These are phyloP conservation scores for Paecilomyces niveus DNA, from an alignment of 2,329 filamentous ascomycete species.

Conservation along the genomic window DNA sequence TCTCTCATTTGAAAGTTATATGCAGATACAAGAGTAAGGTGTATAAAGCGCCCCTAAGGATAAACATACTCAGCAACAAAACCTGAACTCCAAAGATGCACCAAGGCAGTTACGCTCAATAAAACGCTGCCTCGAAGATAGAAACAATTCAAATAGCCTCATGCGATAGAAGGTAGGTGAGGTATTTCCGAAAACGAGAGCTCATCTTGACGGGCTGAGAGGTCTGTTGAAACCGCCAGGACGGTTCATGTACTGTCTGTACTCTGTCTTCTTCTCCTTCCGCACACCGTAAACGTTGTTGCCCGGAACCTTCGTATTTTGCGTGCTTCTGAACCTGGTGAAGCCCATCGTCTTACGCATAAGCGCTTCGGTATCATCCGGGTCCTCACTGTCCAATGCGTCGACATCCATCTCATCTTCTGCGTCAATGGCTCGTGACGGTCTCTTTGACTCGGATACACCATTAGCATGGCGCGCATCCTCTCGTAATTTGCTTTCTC, in stretches of 20 bases:
- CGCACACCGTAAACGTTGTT: constrained; percentile 76
- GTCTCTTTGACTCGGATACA: constrained; percentile 11
- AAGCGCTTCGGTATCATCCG: constrained; percentile 54
- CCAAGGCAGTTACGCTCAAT: constrained; percentile 14
- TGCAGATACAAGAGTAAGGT: constrained; percentile 5
- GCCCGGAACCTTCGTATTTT: constrained; percentile 79
- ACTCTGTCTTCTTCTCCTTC: constrained; percentile 92
- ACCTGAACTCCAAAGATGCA: constrained; percentile 24
- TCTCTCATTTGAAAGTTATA: constrained; percentile 1
- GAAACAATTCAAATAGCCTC: neutral
- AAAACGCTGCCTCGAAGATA: constrained; percentile 5
- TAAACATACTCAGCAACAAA: constrained; percentile 3
- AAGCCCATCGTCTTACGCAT: constrained; percentile 92
- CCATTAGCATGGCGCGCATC: constrained; percentile 17
- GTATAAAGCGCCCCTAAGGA: neutral
- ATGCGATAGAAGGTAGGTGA: neutral
- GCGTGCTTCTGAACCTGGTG: constrained; percentile 74
- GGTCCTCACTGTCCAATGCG: constrained; percentile 18
- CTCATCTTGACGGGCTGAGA: constrained; percentile 38
- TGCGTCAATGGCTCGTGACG: constrained; percentile 22
- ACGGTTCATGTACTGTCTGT: constrained; percentile 84
- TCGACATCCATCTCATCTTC: constrained; percentile 16
- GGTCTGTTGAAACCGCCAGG: constrained; percentile 44
- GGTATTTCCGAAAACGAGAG: neutral
- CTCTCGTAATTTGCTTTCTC: constrained; percentile 18